Percentiles rank a stretch among this genome's conserved stretches.
Evolutionary conservation across 495 filamentous ascomycete genomes (phyloP).

Genomic region (Hypoxylon lienhwacheense): DNA sequence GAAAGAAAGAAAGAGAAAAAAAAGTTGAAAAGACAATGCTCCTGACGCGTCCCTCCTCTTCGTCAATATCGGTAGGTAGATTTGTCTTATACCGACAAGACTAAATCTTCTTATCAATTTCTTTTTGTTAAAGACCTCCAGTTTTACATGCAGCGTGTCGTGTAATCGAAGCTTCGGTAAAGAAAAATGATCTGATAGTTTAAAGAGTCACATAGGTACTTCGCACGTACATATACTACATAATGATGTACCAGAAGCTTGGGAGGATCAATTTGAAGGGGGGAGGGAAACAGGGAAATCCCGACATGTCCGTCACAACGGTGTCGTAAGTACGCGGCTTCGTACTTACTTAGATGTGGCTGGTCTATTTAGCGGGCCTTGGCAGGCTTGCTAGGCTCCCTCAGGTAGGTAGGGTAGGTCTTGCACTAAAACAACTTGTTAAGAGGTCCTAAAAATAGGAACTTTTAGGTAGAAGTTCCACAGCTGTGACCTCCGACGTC

Average conservation of each 20-base stretch:
- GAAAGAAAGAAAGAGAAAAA: too few species aligned
- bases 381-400: conserved; percentile 12
- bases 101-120: background rate
- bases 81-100: background rate
- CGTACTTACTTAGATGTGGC: conserved; percentile 20
- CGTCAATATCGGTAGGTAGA: background rate
- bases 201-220: background rate
- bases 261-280: conserved; percentile 18
- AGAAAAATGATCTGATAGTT: background rate
- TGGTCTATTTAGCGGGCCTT: conserved; percentile 11
- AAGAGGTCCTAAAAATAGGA: conserved; percentile 29
- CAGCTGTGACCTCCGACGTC: conserved; percentile 12
- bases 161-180: background rate
- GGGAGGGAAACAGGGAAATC: too few species aligned
- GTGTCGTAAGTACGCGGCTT: conserved; percentile 4
- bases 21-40: conserved; percentile 19
- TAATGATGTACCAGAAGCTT: conserved; percentile 1
- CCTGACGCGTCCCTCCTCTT: conserved; percentile 21
- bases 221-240: background rate
- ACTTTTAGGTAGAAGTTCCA: conserved; percentile 3
- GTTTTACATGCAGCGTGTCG: background rate
- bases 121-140: background rate
- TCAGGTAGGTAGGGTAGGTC: conserved; percentile 22
- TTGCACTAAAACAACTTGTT: background rate
- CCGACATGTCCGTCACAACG: background rate